Percentiles rank a stretch among this genome's conserved stretches.
Conservation (phyloP, 371 early-diverging fungal species). For the Mucor circinelloides region DNA sequence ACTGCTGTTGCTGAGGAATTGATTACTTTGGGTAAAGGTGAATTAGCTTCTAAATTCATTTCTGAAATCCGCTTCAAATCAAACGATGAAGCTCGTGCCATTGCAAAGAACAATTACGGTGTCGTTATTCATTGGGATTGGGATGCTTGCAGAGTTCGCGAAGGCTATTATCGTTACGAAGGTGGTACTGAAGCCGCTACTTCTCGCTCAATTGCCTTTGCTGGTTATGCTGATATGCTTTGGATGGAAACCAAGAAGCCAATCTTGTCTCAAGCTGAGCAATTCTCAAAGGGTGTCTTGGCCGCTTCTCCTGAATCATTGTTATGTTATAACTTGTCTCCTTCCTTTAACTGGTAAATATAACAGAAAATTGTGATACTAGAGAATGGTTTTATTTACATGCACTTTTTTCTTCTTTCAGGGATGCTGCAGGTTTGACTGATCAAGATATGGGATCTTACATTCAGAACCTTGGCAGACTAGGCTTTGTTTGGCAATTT, state of each 20-base stretch:
- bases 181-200: conserved; percentile 94
- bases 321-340: conserved; percentile 96
- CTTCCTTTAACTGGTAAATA: conserved; percentile 97
- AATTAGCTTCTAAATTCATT: conserved; percentile 57
- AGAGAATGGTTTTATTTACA: background rate
- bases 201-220: conserved; percentile 87
- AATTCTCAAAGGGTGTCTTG: conserved; percentile 88
- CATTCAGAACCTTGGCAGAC: conserved; percentile 79
- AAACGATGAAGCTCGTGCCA: conserved; percentile 79
- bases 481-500: conserved; percentile 99
- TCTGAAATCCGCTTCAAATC: conserved; percentile 66
- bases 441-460: conserved; percentile 88
- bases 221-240: conserved; percentile 92
- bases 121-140: conserved; percentile 91
- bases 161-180: conserved; percentile 95
- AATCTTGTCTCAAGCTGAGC: conserved; percentile 88
- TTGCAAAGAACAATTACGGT: conserved; percentile 76
- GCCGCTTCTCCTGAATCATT: conserved; percentile 58
- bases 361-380: background rate
- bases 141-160: conserved; percentile 91
- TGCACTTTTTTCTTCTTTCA: conserved; percentile 7
- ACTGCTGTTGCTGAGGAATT: conserved; percentile 85
- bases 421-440: conserved; percentile 89
- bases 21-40: conserved; percentile 50
- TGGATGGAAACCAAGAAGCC: conserved; percentile 99